Evolutionary conservation across 495 filamentous ascomycete species (phyloP), one percentile per base, ranked within the genome.

Genomic region (Lasiosphaeria hispida): DNA sequence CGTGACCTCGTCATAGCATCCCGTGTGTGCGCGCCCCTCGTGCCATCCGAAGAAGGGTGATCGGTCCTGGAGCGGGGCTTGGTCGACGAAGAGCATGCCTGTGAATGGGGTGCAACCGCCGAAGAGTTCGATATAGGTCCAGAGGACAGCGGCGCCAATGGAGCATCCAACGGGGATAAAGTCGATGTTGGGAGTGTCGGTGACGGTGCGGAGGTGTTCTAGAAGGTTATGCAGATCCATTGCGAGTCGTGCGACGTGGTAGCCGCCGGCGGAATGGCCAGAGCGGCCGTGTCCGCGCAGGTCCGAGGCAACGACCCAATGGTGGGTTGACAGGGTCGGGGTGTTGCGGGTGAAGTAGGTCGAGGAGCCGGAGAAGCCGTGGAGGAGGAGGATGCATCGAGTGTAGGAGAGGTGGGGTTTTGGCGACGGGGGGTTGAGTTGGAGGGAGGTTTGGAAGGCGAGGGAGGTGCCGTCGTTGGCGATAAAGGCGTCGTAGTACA

Each of bases 351-450:
- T 60, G 69, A 77, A 80, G 51, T 77, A 78, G 14, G 48, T 60
- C 9, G 70, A 72, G 10, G 70, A 74, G 0, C 77, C 76, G 53
- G 70, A 74, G 62, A 80, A 80, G 50, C 77, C 77, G 54, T 80
- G 77, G 8, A 80, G 41, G 14, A 75, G 64, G 33, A 76, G 48
- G 55, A 75, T 63, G 56, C 65, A 63, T 5, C 36, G 42, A 17
- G 44, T 35, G 30, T 62, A 56, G 59, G 49, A 15, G 43, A 11
- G 7, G 14, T 23, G 14, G 43, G 17, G n/a, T 13, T 7, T 30
- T 48, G 45, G 45, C 2, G 19, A 59, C 23, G 9, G 23, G 18
- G 41, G 19, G 0, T 11, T 62, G 36, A 4, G n/a, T n/a, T 62
- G 64, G 2, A 63, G 59, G 7, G 73, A 75, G 34, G 67, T 65